Evolutionary conservation across 73 alveolate genomes (phyloP), one percentile per base, ranked within the genome.

Genomic region (Paramecium caudatum): DNA sequence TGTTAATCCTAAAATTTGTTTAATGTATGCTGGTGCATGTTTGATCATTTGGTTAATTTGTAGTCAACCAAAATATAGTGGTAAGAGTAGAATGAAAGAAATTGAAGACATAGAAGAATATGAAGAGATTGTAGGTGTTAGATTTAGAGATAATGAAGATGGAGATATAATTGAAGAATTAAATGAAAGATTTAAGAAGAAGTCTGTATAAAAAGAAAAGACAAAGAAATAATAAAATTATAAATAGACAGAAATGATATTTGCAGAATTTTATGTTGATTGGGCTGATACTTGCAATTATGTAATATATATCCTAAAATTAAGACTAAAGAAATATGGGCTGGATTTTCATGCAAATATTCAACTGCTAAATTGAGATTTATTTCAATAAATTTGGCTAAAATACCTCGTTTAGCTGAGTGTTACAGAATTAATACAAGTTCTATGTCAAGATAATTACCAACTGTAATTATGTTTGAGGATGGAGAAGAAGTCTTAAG

Each of bases 221-320:
- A 21, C 55, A 16, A 55, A 34, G 68, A 27, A 61, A 46, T n/a
- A 36, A 85, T 39, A 39, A 90, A 37, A 47, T 70, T 23, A 84
- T 63, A 74, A 74, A 74, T n/a, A 36, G 30, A 37, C 69, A 21
- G 88, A 74, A 21, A 74, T 74, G 88, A 25, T 74, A 3, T 74
- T 74, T 15, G 88, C 88, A 36, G 88, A 74, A 3, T 93, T 91
- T 61, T 43, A 83, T 49, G 97, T 94, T 1, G 74, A 91, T 55
- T 93, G 95, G 94, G 90, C 91, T 23, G 95, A 93, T 41, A 93
- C 92, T 69, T 93, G 97, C 84, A 81, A 45, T 19, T 90, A 83
- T 55, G 80, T 55, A 55, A 19, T 19, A 55, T 3, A 1, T 55
- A 27, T 13, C 23, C 32, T 55, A 27, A 0, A 27, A 55, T 55